Percentiles rank a stretch among this genome's conserved stretches.
Evolutionary conservation across 805 yeast species (phyloP).

Genomic region (Priceomyces melissophilus): DNA sequence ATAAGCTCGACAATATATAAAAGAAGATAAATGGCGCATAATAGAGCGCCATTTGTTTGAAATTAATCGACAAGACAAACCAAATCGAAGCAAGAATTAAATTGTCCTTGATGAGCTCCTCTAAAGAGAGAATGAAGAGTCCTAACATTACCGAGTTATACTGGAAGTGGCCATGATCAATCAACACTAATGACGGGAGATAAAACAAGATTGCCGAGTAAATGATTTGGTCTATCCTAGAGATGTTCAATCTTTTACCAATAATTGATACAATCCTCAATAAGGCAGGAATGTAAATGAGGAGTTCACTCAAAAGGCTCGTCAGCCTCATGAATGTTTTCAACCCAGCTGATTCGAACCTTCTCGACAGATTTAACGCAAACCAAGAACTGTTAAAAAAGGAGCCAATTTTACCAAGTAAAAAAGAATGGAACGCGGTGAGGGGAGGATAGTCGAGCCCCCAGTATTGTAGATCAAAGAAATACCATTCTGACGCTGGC

Average conservation of each 20-base stretch:
- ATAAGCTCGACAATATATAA: slow-evolving; percentile 59
- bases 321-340: slow-evolving; percentile 85
- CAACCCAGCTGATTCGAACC: slow-evolving; percentile 61
- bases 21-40: slow-evolving; percentile 87
- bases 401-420: slow-evolving; percentile 70
- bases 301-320: slow-evolving; percentile 69
- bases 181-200: slow-evolving; percentile 77
- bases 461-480: slow-evolving; percentile 88
- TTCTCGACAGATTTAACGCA: slow-evolving; percentile 67
- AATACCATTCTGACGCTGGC: slow-evolving; percentile 81
- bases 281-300: slow-evolving; percentile 77
- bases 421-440: slow-evolving; percentile 89
- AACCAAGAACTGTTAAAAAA: slow-evolving; percentile 73
- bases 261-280: slow-evolving; percentile 66
- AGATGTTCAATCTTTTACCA: slow-evolving; percentile 53
- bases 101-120: slow-evolving; percentile 60
- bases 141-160: slow-evolving; percentile 95
- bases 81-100: slow-evolving; percentile 67
- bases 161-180: slow-evolving; percentile 98
- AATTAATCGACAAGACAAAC: slow-evolving; percentile 74
- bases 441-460: slow-evolving; percentile 96
- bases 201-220: slow-evolving; percentile 75
- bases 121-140: slow-evolving; percentile 63
- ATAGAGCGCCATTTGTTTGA: slow-evolving; percentile 94
- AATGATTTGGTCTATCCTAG: slow-evolving; percentile 72